Evolutionary conservation across 129 eudicot genomes (phyloP).

Genomic region (Lonicera japonica): DNA sequence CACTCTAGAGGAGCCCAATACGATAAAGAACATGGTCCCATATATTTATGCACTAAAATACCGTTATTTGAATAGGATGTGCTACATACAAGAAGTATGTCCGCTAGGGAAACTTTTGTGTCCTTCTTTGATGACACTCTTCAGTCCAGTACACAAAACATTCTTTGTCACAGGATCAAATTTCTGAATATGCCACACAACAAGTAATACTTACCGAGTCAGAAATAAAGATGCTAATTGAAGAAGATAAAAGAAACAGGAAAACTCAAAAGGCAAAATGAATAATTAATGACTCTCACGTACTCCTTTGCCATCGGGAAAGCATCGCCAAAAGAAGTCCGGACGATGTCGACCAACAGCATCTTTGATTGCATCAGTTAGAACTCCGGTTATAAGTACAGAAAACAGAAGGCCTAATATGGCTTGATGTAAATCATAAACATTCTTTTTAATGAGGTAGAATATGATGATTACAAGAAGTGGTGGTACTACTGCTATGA

Average conservation of each 20-base stretch:
- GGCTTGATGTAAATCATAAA: conserved; percentile 82
- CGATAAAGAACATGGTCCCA: too few species aligned
- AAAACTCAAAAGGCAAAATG: too few species aligned
- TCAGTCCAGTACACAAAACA: conserved; percentile 71
- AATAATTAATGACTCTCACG: too few species aligned
- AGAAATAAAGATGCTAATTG: neutral
- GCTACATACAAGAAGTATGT: conserved; percentile 56
- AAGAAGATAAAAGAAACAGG: conserved; percentile 3
- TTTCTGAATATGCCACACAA: conserved; percentile 29
- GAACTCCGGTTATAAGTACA: conserved; percentile 62
- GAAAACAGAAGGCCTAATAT: conserved; percentile 74
- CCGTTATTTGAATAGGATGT: conserved; percentile 13
- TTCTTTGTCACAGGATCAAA: conserved; percentile 59
- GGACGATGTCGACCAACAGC: conserved; percentile 96
- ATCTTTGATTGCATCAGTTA: conserved; percentile 90
- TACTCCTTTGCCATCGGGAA: conserved; percentile 73
- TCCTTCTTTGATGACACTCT: conserved; percentile 84
- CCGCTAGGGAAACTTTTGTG: conserved; percentile 94
- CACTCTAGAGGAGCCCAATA: too few species aligned
- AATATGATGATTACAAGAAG: conserved; percentile 42
- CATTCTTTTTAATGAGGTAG: conserved; percentile 60
- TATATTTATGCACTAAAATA: neutral
- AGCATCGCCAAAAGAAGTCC: conserved; percentile 89
- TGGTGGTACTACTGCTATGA: conserved; percentile 56
- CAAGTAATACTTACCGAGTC: neutral